phyloP scores from a whole-genome alignment of 192 early-diverging fungal species.

The Backusella tuberculispora region DNA sequence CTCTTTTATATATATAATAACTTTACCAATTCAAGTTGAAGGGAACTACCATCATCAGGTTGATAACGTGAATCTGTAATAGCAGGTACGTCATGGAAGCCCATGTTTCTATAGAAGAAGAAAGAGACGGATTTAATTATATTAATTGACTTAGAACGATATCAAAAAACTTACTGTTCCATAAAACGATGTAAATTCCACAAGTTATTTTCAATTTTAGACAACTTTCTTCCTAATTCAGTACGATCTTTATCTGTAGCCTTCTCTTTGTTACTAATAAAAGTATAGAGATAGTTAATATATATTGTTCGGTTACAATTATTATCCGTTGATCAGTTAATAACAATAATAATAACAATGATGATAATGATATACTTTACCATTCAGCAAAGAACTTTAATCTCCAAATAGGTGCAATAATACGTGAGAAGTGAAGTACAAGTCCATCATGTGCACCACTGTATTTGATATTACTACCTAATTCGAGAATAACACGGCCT shows the following conservation, averaged over 20 bases:
- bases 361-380: not conserved
- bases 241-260: not conserved
- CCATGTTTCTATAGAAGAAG: not conserved
- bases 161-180: conserved; percentile 21
- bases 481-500: conserved; percentile 39
- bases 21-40: conserved; percentile 26
- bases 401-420: conserved; percentile 79
- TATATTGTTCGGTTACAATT: not conserved
- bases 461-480: conserved; percentile 45
- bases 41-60: conserved; percentile 16
- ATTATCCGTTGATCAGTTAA: not conserved
- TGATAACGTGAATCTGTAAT: conserved; percentile 26
- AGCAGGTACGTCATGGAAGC: conserved; percentile 11
- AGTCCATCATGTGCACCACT: conserved; percentile 81
- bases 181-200: conserved; percentile 26
- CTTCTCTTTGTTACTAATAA: not conserved
- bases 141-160: not conserved
- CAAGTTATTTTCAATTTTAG: conserved; percentile 14
- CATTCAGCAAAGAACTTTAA: conserved; percentile 30
- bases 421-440: conserved; percentile 71
- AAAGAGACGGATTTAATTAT: no score
- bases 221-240: not conserved
- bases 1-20: not conserved
- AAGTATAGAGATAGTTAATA: not conserved
- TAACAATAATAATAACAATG: not conserved